These are phyloP conservation scores for Irpex sp. DNA, from an alignment of 1,284 basidiomycete genomes.

Conservation along the genomic window DNA sequence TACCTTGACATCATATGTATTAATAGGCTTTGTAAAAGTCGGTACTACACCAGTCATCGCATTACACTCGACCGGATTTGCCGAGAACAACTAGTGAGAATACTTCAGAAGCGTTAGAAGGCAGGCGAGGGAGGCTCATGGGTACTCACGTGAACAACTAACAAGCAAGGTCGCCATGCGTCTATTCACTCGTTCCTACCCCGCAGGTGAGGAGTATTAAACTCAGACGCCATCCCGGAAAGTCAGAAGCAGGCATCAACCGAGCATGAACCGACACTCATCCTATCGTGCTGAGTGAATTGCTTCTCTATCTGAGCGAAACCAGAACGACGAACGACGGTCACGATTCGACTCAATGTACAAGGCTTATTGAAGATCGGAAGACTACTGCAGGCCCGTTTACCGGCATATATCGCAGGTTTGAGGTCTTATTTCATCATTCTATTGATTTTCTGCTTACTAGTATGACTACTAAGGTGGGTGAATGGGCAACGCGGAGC, in stretches of 20 bases:
- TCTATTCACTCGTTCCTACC: neutral
- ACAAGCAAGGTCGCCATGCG: neutral
- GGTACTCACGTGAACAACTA: neutral
- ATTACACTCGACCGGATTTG: neutral
- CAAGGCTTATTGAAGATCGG: no score
- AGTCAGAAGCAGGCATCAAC: neutral
- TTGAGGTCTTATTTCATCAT: no score
- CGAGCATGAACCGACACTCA: neutral
- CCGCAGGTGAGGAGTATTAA: neutral
- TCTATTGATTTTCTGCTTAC: no score
- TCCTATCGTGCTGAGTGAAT: neutral
- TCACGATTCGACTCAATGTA: no score
- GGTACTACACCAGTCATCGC: neutral
- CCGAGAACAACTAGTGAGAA: neutral
- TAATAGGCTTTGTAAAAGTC: neutral
- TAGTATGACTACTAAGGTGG: no score
- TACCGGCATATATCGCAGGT: no score
- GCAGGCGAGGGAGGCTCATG: neutral
- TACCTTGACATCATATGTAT: neutral
- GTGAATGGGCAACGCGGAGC: no score
- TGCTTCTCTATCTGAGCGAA: neutral
- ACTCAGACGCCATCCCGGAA: neutral
- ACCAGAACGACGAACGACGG: neutral
- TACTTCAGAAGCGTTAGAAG: neutral
- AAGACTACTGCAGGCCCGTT: no score